These are phyloP conservation scores for Pseudocercospora ulei DNA, from an alignment of 2,329 filamentous ascomycete species.

Conservation along the genomic window DNA sequence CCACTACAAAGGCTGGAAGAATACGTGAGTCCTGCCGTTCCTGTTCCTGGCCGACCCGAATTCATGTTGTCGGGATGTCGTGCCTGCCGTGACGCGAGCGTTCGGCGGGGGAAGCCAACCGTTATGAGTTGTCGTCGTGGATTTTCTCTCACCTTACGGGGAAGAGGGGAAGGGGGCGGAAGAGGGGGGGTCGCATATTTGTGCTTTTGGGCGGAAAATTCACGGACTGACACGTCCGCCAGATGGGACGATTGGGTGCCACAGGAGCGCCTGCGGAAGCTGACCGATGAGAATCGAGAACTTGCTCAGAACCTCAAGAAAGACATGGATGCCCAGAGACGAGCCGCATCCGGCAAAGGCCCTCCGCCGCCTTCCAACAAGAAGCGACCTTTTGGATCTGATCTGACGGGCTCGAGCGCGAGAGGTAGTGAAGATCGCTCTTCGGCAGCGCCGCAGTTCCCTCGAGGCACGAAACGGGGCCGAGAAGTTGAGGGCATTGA, in stretches of 20 bases:
- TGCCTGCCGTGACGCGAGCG: slow-evolving; percentile 1
- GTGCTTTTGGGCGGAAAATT: no score
- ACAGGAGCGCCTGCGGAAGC: slow-evolving; percentile 84
- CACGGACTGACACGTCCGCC: slow-evolving; percentile 21
- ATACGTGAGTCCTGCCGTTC: slow-evolving; percentile 55
- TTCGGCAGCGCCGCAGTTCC: slow-evolving; percentile 49
- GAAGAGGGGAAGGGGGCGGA: no score
- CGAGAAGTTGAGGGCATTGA: slow-evolving; percentile 70
- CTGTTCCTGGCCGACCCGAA: slow-evolving; percentile 1
- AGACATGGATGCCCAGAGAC: slow-evolving; percentile 55
- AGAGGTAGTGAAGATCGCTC: slow-evolving; percentile 71
- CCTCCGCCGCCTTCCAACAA: slow-evolving; percentile 39
- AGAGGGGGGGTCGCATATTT: no score
- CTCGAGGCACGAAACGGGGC: slow-evolving; percentile 61
- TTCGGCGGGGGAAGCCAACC: no score
- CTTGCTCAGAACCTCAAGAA: slow-evolving; percentile 64
- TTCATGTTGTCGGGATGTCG: neutral
- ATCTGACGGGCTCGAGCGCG: slow-evolving; percentile 40
- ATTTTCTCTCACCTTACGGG: no score
- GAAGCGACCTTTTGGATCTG: slow-evolving; percentile 49
- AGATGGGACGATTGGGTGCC: slow-evolving; percentile 98
- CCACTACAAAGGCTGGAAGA: slow-evolving; percentile 99
- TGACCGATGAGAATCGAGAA: slow-evolving; percentile 89
- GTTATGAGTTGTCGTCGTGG: no score
- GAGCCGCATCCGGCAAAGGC: slow-evolving; percentile 37